Evolutionary conservation across 225 moss, liverwort and hornwort species (phyloP), one percentile per base, ranked within the genome.

Genomic region (Asterella californica): DNA sequence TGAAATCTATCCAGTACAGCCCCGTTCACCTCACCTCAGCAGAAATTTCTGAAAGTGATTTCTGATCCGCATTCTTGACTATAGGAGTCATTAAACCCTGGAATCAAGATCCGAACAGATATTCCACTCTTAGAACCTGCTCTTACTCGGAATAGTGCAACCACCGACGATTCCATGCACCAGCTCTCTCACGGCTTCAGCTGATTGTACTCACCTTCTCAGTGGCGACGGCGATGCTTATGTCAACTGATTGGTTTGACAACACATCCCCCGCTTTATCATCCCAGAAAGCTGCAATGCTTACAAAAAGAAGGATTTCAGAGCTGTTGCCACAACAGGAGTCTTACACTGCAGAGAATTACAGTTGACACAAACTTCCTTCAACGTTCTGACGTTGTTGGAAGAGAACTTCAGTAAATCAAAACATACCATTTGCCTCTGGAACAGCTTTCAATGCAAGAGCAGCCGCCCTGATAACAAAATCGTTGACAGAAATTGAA

Each of bases 21-120:
- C 9, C 21, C 25, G 47, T 32, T 74, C 33, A 79, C 21, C 84
- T 70, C 57, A 99, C 97, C 97, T 99, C 97, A 37, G 87, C 79
- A 77, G 97, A 92, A 74, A 99, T 94, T 63, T 85, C 76, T 33
- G 93, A 86, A 62, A 99, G 78, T 24, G 97, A 92, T 75, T 99
- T 94, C 74, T 93, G 91, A 79, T 94, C 93, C 29, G 97, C 97
- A 80, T 91, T 82, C 79, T 88, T 90, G 82, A 99, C 33, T 64
- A 99, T 93, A 37, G 97, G 97, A 61, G 97, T 99, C 78, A 99
- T 90, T 84, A 99, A 89, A 74, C 97, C 97, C 97, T 99, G 87
- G 25, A 36, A 70, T 24, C 50, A 54, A 52, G 14, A 21, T 14
- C 30, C 42, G 7, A 42, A 75, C 21, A 71, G 0, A 25, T 25